Evolutionary conservation across 192 early-diverging fungal species (phyloP).

Genomic region (Jimgerdemannia lactiflua): DNA sequence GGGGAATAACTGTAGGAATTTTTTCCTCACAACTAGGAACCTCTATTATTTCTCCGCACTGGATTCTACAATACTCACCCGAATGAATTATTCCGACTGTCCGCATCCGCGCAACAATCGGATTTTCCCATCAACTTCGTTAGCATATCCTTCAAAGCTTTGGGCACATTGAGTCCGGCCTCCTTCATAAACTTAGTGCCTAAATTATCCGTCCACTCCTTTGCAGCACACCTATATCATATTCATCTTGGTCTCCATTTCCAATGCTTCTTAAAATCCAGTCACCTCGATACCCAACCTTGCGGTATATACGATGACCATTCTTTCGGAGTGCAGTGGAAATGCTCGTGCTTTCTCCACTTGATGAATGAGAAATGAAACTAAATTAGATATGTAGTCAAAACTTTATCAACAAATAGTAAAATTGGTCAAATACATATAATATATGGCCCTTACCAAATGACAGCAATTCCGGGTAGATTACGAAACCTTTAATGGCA

Average conservation of each 20-base stretch:
- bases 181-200: constrained; percentile 13
- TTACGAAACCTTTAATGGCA: too few relatives aligned
- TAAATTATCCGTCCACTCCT: constrained; percentile 9
- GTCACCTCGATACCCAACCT: not conserved
- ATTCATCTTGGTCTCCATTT: constrained; percentile 9
- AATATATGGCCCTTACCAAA: too few relatives aligned
- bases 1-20: too few relatives aligned
- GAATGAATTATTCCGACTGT: constrained; percentile 17
- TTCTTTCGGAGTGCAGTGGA: constrained; percentile 15
- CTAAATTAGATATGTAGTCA: too few relatives aligned
- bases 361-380: not conserved
- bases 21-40: too few relatives aligned
- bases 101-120: constrained; percentile 12
- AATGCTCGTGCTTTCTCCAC: constrained; percentile 9
- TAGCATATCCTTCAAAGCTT: constrained; percentile 15
- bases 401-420: too few relatives aligned
- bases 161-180: constrained; percentile 6
- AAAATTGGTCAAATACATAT: too few relatives aligned
- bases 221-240: constrained; percentile 2
- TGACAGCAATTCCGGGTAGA: too few relatives aligned
- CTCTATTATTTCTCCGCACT: too few relatives aligned
- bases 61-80: too few relatives aligned
- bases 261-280: constrained; percentile 2
- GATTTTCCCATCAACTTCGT: constrained; percentile 15
- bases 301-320: constrained; percentile 5